Base-by-base conservation (phyloP, 306 rosid genomes). In the Cicer chorassanicum region DNA sequence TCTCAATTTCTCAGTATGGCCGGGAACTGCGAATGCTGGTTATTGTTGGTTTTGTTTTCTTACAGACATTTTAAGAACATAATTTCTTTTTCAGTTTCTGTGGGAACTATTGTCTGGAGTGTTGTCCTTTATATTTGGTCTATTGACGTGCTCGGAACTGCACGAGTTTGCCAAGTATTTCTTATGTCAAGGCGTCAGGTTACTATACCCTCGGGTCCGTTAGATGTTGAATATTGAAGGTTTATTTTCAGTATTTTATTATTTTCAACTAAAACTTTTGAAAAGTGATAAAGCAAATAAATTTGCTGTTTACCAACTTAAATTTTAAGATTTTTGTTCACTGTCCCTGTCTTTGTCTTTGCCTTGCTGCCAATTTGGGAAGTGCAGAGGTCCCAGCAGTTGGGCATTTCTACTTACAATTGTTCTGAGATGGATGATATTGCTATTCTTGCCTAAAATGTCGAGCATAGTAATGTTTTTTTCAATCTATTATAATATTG, bases 61-160 rank as follows among this genome's bases (percentile, higher is more conserved):
- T 11, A 24, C 9, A 55, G 72, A 81, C 78, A 36, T 63, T 69
- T 3, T 34, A 18, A 68, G 70, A 67, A 42, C 79, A 67, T 29
- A 5, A 11, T 44, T 71, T 19, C 51, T n/a, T 8, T 69, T 46
- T 29, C 40, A 36, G 60, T 46, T 70, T 49, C 61, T 76, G 59
- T 13, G 49, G 59, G 65, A 76, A 75, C 73, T 56, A 2, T 76
- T 67, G 55, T 76, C 59, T 56, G 53, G 46, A 18, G 36, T 3
- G 36, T 71, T 67, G 18, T 10, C 38, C 16, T 57, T 56, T 66
- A 2, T 74, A 8, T 1, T 36, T 29, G 65, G 19, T 74, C 8
- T 74, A 69, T 78, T 51, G 59, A 39, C 44, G 18, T 80, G 73
- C 55, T 49, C 16, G 79, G 53, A 46, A 48, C 75, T 74, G 45